Percentiles rank a stretch among this genome's conserved stretches.
phyloP scores from a whole-genome alignment of 73 alveolate genomes.

The Stentor roeselii region DNA sequence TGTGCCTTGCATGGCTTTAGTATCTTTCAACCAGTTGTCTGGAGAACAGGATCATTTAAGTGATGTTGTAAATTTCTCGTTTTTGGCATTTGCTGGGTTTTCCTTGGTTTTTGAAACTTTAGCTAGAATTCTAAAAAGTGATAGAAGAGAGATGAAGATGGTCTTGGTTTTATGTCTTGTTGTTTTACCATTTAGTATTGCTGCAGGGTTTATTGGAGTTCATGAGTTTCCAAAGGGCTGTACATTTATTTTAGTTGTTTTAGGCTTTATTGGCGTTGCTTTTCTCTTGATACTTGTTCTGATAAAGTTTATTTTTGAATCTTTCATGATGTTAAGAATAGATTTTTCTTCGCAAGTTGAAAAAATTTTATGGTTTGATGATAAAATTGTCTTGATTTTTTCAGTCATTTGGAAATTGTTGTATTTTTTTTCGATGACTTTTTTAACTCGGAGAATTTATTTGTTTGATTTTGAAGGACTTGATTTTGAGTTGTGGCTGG shows the following conservation, averaged over 20 bases:
- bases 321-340: background rate
- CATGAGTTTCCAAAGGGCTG: too few species aligned
- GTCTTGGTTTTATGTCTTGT: background rate
- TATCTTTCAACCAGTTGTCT: background rate
- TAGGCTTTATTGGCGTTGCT: background rate
- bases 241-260: too few species aligned
- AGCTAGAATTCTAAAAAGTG: too few species aligned
- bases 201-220: background rate
- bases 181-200: background rate
- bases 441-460: background rate
- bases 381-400: background rate
- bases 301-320: too few species aligned
- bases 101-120: background rate
- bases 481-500: background rate
- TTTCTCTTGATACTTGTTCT: background rate
- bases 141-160: background rate
- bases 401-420: background rate
- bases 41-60: background rate
- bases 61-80: background rate
- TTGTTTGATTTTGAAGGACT: background rate
- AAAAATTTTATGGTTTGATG: background rate
- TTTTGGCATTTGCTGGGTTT: background rate
- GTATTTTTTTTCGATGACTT: background rate
- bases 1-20: background rate
- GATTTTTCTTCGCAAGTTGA: too few species aligned